Evolutionary conservation across 2,329 filamentous ascomycete species (phyloP).

Genomic region (Aspergillus glaucus): DNA sequence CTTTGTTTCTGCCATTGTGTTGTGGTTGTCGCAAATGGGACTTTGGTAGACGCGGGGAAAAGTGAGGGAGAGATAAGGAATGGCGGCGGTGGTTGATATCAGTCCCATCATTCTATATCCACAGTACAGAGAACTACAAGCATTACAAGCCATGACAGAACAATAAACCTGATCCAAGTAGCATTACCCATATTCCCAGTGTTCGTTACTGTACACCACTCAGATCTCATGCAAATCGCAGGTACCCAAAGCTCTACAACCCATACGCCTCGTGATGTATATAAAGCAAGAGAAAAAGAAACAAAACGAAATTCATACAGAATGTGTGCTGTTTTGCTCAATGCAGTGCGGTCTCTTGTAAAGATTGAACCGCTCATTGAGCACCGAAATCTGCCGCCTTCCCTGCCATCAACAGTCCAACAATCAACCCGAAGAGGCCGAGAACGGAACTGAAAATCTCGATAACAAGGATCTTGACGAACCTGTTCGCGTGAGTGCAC

Average conservation of each 20-base stretch:
- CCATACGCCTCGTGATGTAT: slow-evolving; percentile 37
- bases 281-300: slow-evolving; percentile 16
- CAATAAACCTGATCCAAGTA: background rate
- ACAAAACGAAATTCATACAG: slow-evolving; percentile 17
- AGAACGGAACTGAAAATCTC: slow-evolving; percentile 99
- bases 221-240: slow-evolving; percentile 19
- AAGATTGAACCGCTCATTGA: slow-evolving; percentile 10
- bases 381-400: slow-evolving; percentile 68
- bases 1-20: slow-evolving; percentile 23
- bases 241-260: slow-evolving; percentile 21
- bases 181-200: slow-evolving; percentile 10
- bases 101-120: background rate
- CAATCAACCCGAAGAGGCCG: slow-evolving; percentile 91
- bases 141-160: background rate
- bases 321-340: background rate
- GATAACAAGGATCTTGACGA: slow-evolving; percentile 97
- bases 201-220: slow-evolving; percentile 19
- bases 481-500: slow-evolving; percentile 48
- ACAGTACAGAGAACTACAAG: background rate
- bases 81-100: background rate
- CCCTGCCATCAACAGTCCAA: slow-evolving; percentile 79
- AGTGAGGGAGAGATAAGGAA: background rate
- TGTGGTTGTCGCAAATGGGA: background rate
- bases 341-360: background rate
- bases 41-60: slow-evolving; percentile 2